Percentiles rank a stretch among this genome's conserved stretches.
phyloP scores from a whole-genome alignment of 1,284 basidiomycete species.

The Thecaphora thlaspeos region DNA sequence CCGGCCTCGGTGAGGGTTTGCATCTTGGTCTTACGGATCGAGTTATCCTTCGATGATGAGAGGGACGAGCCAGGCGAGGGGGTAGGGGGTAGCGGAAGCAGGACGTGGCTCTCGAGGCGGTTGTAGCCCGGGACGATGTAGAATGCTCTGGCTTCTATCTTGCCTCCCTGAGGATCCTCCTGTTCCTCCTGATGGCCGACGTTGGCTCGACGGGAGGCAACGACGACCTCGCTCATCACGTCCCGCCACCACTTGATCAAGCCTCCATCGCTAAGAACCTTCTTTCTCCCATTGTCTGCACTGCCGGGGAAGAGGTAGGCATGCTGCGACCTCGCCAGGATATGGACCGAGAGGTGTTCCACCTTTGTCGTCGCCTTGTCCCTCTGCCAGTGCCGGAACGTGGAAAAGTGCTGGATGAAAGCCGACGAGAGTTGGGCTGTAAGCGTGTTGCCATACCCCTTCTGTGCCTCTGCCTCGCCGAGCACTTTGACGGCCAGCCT shows the following conservation, averaged over 20 bases:
- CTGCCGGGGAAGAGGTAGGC: slow-evolving; percentile 95
- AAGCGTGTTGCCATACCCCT: slow-evolving; percentile 17
- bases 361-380: slow-evolving; percentile 1
- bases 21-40: not conserved
- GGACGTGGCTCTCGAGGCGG: slow-evolving; percentile 41
- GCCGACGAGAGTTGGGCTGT: slow-evolving; percentile 70
- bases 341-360: slow-evolving; percentile 64
- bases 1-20: slow-evolving; percentile 6
- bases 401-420: slow-evolving; percentile 68
- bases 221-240: slow-evolving; percentile 39
- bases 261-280: slow-evolving; percentile 72
- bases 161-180: not conserved
- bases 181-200: not conserved
- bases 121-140: slow-evolving; percentile 53
- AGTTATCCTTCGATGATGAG: no score
- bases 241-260: slow-evolving; percentile 90
- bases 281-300: slow-evolving; percentile 70
- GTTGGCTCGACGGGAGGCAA: slow-evolving; percentile 4
- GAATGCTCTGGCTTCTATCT: slow-evolving; percentile 32
- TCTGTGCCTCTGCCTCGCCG: not conserved
- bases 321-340: slow-evolving; percentile 85
- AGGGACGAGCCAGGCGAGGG: no score
- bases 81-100: slow-evolving; percentile 37
- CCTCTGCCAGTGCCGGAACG: slow-evolving; percentile 62
- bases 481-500: slow-evolving; percentile 7